Conservation (phyloP, 331 rosid genomes). For the Cydonia oblonga region DNA sequence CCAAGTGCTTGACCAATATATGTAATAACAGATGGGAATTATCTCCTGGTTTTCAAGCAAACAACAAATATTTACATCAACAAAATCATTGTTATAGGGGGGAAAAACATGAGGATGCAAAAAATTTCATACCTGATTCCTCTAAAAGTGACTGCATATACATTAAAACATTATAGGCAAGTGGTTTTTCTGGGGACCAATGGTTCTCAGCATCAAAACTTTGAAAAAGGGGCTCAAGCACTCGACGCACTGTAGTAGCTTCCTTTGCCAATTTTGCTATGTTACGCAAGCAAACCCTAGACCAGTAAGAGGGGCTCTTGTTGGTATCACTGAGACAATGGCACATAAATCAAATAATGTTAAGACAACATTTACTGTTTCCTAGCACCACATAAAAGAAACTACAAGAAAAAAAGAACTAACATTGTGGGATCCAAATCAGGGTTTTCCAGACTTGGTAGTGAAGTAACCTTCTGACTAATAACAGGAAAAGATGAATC, state of each 20-base stretch:
- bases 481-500: conserved; percentile 24
- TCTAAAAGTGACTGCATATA: conserved; percentile 64
- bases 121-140: conserved; percentile 61
- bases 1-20: conserved; percentile 89
- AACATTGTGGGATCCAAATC: conserved; percentile 47
- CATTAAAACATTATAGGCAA: conserved; percentile 51
- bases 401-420: conserved; percentile 1
- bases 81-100: background rate
- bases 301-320: conserved; percentile 77
- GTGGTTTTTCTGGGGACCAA: conserved; percentile 71
- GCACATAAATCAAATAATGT: conserved; percentile 8
- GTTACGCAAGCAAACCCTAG: conserved; percentile 67
- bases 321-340: conserved; percentile 49
- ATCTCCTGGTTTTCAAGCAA: conserved; percentile 53
- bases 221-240: conserved; percentile 84
- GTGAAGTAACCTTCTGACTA: conserved; percentile 32
- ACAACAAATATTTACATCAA: conserved; percentile 1
- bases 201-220: conserved; percentile 61
- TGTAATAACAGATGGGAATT: conserved; percentile 66
- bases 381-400: conserved; percentile 7
- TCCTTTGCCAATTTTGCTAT: conserved; percentile 74
- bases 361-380: background rate
- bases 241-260: conserved; percentile 69
- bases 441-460: conserved; percentile 22
- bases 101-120: background rate